These are phyloP conservation scores for Pythium oligandrum DNA, from an alignment of 352 stramenopile genomes.

Conservation along the genomic window DNA sequence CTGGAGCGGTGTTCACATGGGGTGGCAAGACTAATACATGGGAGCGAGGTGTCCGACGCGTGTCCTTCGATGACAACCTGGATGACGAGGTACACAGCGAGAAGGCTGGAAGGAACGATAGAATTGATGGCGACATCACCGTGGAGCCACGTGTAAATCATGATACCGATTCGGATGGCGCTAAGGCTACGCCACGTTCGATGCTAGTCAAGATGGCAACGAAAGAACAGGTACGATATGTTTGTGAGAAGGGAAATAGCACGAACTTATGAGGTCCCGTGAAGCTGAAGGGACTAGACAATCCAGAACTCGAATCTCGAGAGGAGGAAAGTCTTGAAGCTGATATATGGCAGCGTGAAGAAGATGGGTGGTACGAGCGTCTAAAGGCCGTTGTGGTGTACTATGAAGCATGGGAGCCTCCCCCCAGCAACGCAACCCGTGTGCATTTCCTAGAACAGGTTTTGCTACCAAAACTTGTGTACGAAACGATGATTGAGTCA, in stretches of 20 bases:
- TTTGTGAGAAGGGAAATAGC: background rate
- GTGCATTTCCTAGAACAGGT: conserved; percentile 86
- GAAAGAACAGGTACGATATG: conserved; percentile 9
- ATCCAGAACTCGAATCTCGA: conserved; percentile 38
- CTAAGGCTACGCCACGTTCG: conserved; percentile 18
- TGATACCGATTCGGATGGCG: no score
- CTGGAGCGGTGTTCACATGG: conserved; percentile 87
- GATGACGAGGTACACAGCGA: conserved; percentile 7
- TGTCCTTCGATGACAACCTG: conserved; percentile 23
- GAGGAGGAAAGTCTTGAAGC: conserved; percentile 43
- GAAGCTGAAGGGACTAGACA: conserved; percentile 34
- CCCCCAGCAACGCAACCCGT: conserved; percentile 72
- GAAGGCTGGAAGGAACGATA: conserved; percentile 7
- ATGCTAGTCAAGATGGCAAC: conserved; percentile 23
- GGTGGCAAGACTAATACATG: conserved; percentile 66
- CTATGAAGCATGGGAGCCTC: conserved; percentile 84
- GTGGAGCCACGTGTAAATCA: no score
- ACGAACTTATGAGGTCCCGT: background rate
- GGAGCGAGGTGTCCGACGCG: conserved; percentile 13
- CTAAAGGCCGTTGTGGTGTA: conserved; percentile 73
- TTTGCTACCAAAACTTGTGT: conserved; percentile 67
- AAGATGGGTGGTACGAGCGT: conserved; percentile 54
- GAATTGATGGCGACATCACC: conserved; percentile 3
- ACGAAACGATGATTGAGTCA: conserved; percentile 67
- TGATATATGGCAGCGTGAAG: conserved; percentile 44